A percentile compares a stretch with the other conserved stretches of the same genome.
Evolutionary conservation across 805 yeast genomes (phyloP).

Genomic region (Ogataea paradorogensis): DNA sequence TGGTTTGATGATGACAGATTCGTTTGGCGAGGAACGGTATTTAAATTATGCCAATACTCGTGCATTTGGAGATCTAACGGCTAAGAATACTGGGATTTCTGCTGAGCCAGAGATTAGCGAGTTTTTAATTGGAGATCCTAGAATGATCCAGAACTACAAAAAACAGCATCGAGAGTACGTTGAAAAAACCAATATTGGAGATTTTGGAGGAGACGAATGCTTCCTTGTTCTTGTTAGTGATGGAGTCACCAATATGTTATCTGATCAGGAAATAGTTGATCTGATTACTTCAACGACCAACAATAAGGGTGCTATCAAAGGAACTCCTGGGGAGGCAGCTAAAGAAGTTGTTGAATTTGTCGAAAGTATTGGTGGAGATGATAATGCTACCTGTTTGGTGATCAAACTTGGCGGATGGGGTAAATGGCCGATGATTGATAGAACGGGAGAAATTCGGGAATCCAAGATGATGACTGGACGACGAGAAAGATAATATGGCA

Average conservation of each 20-base stretch:
- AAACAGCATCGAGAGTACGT: slow-evolving; percentile 21
- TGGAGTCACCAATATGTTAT: slow-evolving; percentile 76
- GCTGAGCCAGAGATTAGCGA: slow-evolving; percentile 89
- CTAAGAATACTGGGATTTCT: slow-evolving; percentile 78
- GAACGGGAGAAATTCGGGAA: slow-evolving; percentile 81
- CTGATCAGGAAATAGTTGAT: slow-evolving; percentile 92
- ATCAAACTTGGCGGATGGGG: slow-evolving; percentile 90
- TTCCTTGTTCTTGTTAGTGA: slow-evolving; percentile 82
- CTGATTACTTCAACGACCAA: slow-evolving; percentile 67
- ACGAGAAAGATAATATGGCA: slow-evolving; percentile 12
- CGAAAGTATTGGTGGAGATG: slow-evolving; percentile 86
- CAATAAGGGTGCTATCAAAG: slow-evolving; percentile 61
- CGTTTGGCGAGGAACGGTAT: slow-evolving; percentile 90
- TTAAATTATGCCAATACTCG: slow-evolving; percentile 84
- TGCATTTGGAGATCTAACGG: slow-evolving; percentile 84
- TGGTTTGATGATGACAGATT: slow-evolving; percentile 71
- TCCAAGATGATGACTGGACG: slow-evolving; percentile 43
- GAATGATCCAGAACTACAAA: slow-evolving; percentile 35
- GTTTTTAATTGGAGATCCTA: slow-evolving; percentile 61
- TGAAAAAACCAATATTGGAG: slow-evolving; percentile 24
- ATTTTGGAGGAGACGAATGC: slow-evolving; percentile 80
- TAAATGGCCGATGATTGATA: slow-evolving; percentile 78
- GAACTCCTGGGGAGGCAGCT: slow-evolving; percentile 84
- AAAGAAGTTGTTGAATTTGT: slow-evolving; percentile 81
- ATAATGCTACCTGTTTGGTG: slow-evolving; percentile 91